Base-by-base conservation (phyloP, 305 asterid species). In the Solanum hybrid region DNA sequence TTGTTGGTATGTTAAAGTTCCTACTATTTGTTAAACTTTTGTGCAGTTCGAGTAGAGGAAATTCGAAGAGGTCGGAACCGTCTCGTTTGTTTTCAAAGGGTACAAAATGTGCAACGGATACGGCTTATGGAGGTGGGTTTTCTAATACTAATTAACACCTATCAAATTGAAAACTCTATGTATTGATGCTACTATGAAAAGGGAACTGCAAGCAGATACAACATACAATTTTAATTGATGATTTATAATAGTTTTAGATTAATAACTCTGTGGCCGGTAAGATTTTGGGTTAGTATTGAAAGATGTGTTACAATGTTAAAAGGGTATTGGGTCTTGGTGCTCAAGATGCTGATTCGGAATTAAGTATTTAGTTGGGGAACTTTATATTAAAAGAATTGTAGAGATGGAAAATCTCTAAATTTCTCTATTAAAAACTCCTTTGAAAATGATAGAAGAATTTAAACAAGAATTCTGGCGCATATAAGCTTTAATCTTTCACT, bases 61-160 rank as follows among this genome's bases (percentile, higher is more conserved):
- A 91, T 87, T 91, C 91, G 84, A 90, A 73, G 87, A 92, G 88
- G 90, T 71, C 37, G 37, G 19, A 40, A 38, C 92, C 91, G 42
- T 27, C 79, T 72, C 34, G 91, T 71, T 80, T 89, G 78, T 27
- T 80, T 81, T 88, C 90, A 76, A 89, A 92, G 91, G 87, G 93
- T 88, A 92, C 96, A 66, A 94, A 88, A 89, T 95, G 99, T 91
- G 91, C 96, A 6, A 86, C 93, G 90, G 95, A 95, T 91, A 87
- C 95, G 27, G 91, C 97, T 7, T 94, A 92, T 91, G 99, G 93
- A 93, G 99, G 99, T 96, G 86, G 8, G 76, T 24, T 71, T 87
- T 85, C 13, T 88, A 45, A 82, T 29, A 3, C 38, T 73, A 29
- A 27, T 13, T 36, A 35, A 38, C 60, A 13, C 60, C 56, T 38